These are phyloP conservation scores for Metschnikowia bowlesiae DNA, from an alignment of 805 yeast genomes.

Conservation along the genomic window DNA sequence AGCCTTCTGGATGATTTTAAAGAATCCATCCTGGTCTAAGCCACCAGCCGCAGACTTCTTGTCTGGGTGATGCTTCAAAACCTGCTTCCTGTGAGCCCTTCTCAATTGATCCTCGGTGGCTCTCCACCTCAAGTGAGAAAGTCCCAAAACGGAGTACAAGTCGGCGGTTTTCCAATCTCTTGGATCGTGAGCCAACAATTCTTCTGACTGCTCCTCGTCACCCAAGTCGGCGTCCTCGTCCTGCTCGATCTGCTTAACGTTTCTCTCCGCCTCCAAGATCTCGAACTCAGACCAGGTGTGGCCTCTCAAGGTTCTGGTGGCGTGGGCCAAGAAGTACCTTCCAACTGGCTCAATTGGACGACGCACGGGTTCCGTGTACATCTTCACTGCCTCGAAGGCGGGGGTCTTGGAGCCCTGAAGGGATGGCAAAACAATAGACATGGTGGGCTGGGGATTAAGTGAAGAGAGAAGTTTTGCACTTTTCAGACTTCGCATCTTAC, in stretches of 20 bases:
- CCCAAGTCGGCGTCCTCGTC: slow-evolving; percentile 59
- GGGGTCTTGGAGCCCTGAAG: slow-evolving; percentile 42
- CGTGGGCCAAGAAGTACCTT: slow-evolving; percentile 91
- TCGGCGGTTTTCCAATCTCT: slow-evolving; percentile 98
- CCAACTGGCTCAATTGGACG: slow-evolving; percentile 97
- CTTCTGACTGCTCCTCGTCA: slow-evolving; percentile 68
- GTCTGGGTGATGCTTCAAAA: slow-evolving; percentile 96
- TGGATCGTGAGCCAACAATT: slow-evolving; percentile 83
- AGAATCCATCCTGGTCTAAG: slow-evolving; percentile 90
- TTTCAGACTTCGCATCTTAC: background rate
- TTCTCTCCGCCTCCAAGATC: slow-evolving; percentile 85
- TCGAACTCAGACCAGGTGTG: slow-evolving; percentile 99
- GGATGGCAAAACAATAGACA: slow-evolving; percentile 49
- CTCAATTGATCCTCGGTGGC: slow-evolving; percentile 93
- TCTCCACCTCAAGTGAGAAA: slow-evolving; percentile 82
- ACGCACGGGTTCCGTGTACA: slow-evolving; percentile 57
- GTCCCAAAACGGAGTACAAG: slow-evolving; percentile 92
- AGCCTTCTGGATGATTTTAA: slow-evolving; percentile 97
- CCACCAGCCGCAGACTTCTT: slow-evolving; percentile 91
- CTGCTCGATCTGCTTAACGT: slow-evolving; percentile 68
- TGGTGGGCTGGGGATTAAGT: slow-evolving; percentile 8
- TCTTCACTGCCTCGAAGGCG: slow-evolving; percentile 46
- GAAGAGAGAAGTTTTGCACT: background rate
- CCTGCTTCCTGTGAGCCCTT: slow-evolving; percentile 95
- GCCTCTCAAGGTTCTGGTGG: slow-evolving; percentile 90